Evolutionary conservation across 805 yeast species (phyloP), one percentile per base, ranked within the genome.

Genomic region (Aciculoconidium aculeatum): DNA sequence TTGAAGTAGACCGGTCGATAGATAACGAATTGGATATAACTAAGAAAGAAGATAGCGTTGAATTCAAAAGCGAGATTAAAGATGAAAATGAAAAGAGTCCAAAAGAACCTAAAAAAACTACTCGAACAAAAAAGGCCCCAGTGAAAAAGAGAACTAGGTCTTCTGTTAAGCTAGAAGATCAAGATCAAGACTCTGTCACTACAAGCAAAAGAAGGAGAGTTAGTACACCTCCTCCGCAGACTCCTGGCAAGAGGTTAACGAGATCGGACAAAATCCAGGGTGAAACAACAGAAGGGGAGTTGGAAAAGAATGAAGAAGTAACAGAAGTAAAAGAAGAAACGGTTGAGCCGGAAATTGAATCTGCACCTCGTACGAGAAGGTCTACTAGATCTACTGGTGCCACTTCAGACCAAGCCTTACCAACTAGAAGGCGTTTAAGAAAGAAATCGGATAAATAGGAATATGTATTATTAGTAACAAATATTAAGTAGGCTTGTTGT

Each of bases 131-230:
- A 10, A 45, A 36, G 23, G 26, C 34, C 10, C 28, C 36, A 11
- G 18, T 36, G 3, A 36, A 40, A 18, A 45, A 45, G 23, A 32
- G 53, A 11, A 45, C 47, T 11, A 42, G 53, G 5, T 35, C 47
- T 3, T 28, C 36, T 2, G 45, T 44, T 10, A 45, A 37, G 25
- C 36, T 44, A 12, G 49, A 36, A 19, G 39, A 37, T 3, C 38
- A 19, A 1, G 44, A 32, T n/a, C n/a, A n/a, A n/a, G n/a, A n/a
- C n/a, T n/a, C n/a, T n/a, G n/a, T n/a, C 10, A 7, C 25, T 3
- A 17, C 33, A 10, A n/a, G 11, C 23, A 4, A 30, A 30, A n/a
- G 13, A 11, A 11, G 15, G 22, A 18, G 21, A 22, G 36, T 32
- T 10, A 25, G 25, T n/a, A 30, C 40, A 8, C 34, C 40, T 5